Evolutionary conservation across 2,329 filamentous ascomycete species (phyloP), one percentile per base, ranked within the genome.

Genomic region (Hypoxylon sp.): DNA sequence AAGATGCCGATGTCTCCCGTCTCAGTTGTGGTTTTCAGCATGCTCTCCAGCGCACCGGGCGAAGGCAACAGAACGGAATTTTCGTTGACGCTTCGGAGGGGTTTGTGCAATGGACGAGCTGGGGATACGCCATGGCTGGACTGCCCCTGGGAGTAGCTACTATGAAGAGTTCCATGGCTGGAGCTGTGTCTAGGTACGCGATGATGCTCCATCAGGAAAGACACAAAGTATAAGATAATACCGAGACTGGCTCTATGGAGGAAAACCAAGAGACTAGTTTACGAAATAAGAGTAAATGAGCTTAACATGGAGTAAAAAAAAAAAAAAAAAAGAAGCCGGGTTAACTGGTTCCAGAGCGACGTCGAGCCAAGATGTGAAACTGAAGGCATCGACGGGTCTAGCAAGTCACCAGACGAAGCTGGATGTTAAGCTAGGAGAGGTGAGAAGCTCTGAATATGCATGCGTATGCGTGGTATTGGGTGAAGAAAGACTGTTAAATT

Each of bases 11-110:
- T 83, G 59, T 87, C 82, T n/a, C 83, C 83, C 6, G 82, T 84
- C 63, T 87, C 84, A 1, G 83, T 86, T 1, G 81, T 85, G 3
- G 79, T 86, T 69, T 81, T 86, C 51, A 87, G 72, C 83, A 87
- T 86, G 65, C 81, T 79, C 59, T 84, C 78, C n/a, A 86, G 69
- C 2, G 79, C 79, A 4, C 78, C 80, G 0, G 81, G 79, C 1
- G 73, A 79, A 34, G 69, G 72, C 9, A 78, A 71, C 40, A 78
- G 68, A 19, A 66, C 64, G 20, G 69, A 63, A 46, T 76, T 76
- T 46, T 77, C 73, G 38, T 74, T 73, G 50, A 78, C 69, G 58
- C 70, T 73, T 48, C 73, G 72, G 21, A 78, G 68, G 3, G 77
- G 74, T 25, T 71, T 72, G 40, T 69, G 69, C 23, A 71, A 60